Conservation (phyloP, 1,139 yeast species). For the Pneumocystis murina region DNA sequence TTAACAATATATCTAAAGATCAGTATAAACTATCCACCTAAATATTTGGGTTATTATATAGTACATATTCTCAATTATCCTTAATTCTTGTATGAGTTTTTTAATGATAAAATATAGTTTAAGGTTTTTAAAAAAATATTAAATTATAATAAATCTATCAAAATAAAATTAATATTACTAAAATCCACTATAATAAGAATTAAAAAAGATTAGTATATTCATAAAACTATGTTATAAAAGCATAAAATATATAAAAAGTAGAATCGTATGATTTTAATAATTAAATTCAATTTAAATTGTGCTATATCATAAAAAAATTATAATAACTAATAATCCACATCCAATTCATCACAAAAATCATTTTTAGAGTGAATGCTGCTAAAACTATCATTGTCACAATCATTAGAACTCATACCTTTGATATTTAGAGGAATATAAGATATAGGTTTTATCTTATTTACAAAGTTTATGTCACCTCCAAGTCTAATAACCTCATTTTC, state of each 20-base stretch:
- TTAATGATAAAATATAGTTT: no score
- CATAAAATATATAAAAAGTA: neutral
- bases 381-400: neutral
- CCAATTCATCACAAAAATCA: neutral
- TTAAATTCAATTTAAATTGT: neutral
- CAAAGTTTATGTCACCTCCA: neutral
- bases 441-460: neutral
- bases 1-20: neutral
- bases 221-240: neutral
- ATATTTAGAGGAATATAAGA: neutral
- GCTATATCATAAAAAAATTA: neutral
- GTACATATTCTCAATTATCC: neutral
- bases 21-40: neutral
- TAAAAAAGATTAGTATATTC: neutral
- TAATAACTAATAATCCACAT: neutral
- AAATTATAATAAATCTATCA: no score
- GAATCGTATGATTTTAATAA: neutral
- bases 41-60: neutral
- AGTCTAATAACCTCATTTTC: slow-evolving; percentile 2
- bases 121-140: no score
- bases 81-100: neutral
- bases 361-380: neutral
- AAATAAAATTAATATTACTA: neutral
- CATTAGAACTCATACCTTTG: neutral
- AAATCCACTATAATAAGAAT: neutral